These are phyloP conservation scores for Trichoderma sp. DNA, from an alignment of 2,329 filamentous ascomycete species.

Conservation along the genomic window DNA sequence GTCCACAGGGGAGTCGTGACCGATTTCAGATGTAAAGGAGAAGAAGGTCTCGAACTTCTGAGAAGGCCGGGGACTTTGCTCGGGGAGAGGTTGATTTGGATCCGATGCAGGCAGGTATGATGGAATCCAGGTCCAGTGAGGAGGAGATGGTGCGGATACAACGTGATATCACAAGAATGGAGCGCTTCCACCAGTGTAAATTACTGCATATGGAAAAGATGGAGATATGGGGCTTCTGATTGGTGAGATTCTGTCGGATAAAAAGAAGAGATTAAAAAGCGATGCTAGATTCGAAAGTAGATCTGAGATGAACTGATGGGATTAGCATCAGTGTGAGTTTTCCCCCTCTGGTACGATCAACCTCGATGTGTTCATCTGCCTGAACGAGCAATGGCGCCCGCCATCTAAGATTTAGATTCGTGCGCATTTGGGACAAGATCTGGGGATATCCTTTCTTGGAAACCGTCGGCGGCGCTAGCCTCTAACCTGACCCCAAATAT, in stretches of 20 bases:
- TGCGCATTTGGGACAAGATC: neutral
- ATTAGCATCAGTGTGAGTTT: neutral
- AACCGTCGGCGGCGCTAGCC: conserved; percentile 17
- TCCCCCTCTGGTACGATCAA: neutral
- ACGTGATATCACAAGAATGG: neutral
- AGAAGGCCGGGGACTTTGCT: neutral
- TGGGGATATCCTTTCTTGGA: conserved; percentile 6
- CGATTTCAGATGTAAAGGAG: neutral
- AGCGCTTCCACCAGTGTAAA: neutral
- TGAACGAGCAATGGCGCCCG: conserved; percentile 10
- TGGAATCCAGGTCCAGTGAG: neutral
- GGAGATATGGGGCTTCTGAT: neutral
- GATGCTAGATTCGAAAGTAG: neutral
- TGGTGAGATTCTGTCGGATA: neutral
- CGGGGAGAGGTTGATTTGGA: neutral
- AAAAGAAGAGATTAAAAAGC: neutral
- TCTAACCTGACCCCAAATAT: neutral
- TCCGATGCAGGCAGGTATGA: neutral
- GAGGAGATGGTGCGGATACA: neutral
- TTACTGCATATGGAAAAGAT: neutral
- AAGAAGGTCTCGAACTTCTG: conserved; percentile 8
- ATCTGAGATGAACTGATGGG: neutral
- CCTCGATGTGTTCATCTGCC: neutral
- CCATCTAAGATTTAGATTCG: neutral
- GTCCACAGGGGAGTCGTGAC: neutral